Percentiles rank a stretch among this genome's conserved stretches.
Evolutionary conservation across 352 stramenopile genomes (phyloP).

Genomic region (Globisporangium cederbergense): DNA sequence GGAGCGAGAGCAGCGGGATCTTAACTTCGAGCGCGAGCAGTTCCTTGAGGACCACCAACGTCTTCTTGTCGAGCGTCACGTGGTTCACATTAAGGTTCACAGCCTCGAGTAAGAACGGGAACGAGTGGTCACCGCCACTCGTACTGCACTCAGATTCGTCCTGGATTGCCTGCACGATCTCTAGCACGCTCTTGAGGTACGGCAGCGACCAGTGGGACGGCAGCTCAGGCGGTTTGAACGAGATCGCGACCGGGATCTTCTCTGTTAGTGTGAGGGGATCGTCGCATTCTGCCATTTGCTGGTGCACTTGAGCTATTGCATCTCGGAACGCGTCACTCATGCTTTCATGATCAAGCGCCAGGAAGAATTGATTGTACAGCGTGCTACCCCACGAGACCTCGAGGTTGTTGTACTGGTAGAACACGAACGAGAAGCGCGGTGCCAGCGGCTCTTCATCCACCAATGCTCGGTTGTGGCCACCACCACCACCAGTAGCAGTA

Average conservation of each 20-base stretch:
- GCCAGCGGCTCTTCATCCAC: background rate
- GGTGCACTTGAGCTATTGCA: constrained; percentile 3
- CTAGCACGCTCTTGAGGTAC: constrained; percentile 18
- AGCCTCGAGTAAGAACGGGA: constrained; percentile 8
- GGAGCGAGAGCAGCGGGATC: constrained; percentile 12
- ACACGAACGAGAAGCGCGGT: constrained; percentile 15
- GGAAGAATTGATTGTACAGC: constrained; percentile 21
- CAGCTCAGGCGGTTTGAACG: constrained; percentile 14
- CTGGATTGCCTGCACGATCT: constrained; percentile 16
- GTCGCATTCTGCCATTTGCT: background rate
- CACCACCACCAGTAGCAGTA: background rate
- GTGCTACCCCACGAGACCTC: constrained; percentile 18
- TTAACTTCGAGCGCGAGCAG: constrained; percentile 6
- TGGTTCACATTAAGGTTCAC: constrained; percentile 14
- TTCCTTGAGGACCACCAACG: constrained; percentile 7
- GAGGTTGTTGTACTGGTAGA: constrained; percentile 15
- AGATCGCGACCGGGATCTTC: constrained; percentile 13
- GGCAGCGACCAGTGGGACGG: constrained; percentile 13
- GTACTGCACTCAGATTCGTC: constrained; percentile 15
- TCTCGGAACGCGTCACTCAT: constrained; percentile 13
- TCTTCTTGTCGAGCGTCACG: constrained; percentile 11
- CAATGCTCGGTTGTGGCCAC: background rate
- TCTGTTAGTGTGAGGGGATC: background rate
- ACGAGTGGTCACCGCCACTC: constrained; percentile 8
- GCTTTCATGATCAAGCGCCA: constrained; percentile 9